These are phyloP conservation scores for Coffea canephora DNA, from an alignment of 257 asterid genomes.

Conservation along the genomic window DNA sequence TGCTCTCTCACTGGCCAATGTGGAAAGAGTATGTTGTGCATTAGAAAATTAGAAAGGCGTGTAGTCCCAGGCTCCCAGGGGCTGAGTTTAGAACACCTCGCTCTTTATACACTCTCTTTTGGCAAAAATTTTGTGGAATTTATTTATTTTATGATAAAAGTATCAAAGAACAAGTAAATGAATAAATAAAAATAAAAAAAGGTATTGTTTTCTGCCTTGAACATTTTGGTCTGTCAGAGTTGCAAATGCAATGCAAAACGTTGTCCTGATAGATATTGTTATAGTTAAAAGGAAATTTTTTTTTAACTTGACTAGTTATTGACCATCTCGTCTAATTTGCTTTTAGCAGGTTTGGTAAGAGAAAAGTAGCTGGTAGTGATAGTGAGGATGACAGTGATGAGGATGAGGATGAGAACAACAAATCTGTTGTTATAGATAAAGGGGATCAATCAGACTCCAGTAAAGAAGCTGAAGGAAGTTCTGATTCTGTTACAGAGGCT, in stretches of 20 bases:
- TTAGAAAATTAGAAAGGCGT: too few species aligned
- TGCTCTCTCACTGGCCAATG: neutral
- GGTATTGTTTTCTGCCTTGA: neutral
- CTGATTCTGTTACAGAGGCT: constrained; percentile 38
- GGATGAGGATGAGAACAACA: constrained; percentile 41
- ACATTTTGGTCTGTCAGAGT: neutral
- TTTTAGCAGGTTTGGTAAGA: constrained; percentile 73
- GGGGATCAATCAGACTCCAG: constrained; percentile 57
- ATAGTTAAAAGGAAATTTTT: neutral
- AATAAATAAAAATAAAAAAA: too few species aligned
- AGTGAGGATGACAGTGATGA: constrained; percentile 51
- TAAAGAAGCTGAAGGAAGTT: constrained; percentile 54
- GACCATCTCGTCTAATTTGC: neutral
- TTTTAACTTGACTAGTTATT: neutral
- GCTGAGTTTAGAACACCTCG: neutral
- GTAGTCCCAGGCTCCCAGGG: neutral
- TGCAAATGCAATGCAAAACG: neutral
- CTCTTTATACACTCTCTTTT: neutral
- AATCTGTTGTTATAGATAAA: constrained; percentile 55
- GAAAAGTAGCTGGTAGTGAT: constrained; percentile 61
- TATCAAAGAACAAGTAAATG: too few species aligned
- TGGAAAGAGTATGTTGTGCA: neutral
- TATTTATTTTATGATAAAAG: neutral
- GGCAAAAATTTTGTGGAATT: neutral
- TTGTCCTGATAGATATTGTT: neutral